phyloP scores from a whole-genome alignment of 495 filamentous ascomycete genomes.

The Penicillium flavigenum region DNA sequence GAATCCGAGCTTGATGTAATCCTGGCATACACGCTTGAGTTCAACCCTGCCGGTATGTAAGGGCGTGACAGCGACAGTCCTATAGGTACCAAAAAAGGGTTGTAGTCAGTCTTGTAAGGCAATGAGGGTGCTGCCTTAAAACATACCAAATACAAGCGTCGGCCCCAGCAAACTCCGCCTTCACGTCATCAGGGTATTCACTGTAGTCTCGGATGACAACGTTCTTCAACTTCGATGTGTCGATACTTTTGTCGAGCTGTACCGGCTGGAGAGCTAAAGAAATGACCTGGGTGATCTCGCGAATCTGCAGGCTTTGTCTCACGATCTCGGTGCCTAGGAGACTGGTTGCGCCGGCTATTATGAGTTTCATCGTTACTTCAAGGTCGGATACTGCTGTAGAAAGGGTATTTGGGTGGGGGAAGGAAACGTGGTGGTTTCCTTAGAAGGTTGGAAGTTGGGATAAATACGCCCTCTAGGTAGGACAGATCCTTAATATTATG shows the following conservation, averaged over 20 bases:
- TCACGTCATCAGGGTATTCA: conserved; percentile 41
- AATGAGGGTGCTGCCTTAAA: neutral
- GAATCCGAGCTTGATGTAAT: conserved; percentile 42
- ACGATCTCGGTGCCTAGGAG: conserved; percentile 48
- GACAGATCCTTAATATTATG: too few relatives aligned
- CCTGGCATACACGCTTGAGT: conserved; percentile 43
- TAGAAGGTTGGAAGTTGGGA: too few relatives aligned
- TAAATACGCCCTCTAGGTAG: too few relatives aligned
- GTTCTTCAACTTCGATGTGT: conserved; percentile 40
- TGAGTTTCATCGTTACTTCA: conserved; percentile 47
- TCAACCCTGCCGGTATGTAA: conserved; percentile 32
- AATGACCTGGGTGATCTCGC: conserved; percentile 42
- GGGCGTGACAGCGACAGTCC: conserved; percentile 43
- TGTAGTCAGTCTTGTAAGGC: neutral
- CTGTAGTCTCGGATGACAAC: conserved; percentile 43
- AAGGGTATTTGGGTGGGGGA: neutral
- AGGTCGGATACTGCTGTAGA: neutral
- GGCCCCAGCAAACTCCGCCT: conserved; percentile 42
- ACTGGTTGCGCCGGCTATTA: conserved; percentile 51
- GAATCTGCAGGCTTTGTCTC: conserved; percentile 39
- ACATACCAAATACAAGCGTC: conserved; percentile 55
- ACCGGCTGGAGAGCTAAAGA: conserved; percentile 41
- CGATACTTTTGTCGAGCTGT: conserved; percentile 22
- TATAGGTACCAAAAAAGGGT: neutral
- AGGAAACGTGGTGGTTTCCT: neutral